phyloP scores from a whole-genome alignment of 768 basidiomycete species.

The Pleurotus ostreatus region DNA sequence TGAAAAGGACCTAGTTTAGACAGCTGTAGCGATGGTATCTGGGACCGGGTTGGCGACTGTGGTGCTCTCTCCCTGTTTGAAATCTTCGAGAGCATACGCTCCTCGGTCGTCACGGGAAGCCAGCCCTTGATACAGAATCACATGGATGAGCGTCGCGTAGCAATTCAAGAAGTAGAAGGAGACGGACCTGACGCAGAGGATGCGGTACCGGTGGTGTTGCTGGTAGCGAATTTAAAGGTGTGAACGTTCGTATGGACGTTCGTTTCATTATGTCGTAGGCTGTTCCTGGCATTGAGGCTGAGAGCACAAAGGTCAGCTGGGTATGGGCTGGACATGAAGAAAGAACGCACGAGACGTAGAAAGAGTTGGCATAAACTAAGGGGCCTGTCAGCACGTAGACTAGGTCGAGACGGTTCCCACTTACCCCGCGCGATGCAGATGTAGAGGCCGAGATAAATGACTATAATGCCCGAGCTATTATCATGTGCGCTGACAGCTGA shows the following conservation, averaged over 20 bases:
- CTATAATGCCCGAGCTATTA: background rate
- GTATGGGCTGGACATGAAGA: background rate
- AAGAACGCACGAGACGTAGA: constrained; percentile 3
- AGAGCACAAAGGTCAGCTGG: background rate
- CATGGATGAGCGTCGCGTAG: background rate
- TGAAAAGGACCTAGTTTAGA: background rate
- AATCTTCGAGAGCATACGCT: too few relatives aligned
- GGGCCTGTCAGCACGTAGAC: background rate
- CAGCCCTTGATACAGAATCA: background rate
- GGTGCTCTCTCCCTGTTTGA: too few relatives aligned
- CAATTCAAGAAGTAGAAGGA: background rate
- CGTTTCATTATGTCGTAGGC: constrained; percentile 4
- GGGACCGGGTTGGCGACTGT: background rate
- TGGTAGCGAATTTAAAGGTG: constrained; percentile 4
- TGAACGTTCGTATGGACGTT: constrained; percentile 5
- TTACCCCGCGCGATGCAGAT: constrained; percentile 5
- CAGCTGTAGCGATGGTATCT: background rate
- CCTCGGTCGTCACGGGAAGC: constrained; percentile 4
- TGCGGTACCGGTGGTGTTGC: background rate
- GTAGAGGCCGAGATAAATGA: constrained; percentile 7
- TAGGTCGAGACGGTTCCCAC: background rate
- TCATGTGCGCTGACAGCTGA: background rate
- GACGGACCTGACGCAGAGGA: background rate
- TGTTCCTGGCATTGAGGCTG: constrained; percentile 8
- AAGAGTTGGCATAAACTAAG: constrained; percentile 6